Conservation (phyloP, 2,329 filamentous ascomycete species). For the Colletotrichum scovillei region DNA sequence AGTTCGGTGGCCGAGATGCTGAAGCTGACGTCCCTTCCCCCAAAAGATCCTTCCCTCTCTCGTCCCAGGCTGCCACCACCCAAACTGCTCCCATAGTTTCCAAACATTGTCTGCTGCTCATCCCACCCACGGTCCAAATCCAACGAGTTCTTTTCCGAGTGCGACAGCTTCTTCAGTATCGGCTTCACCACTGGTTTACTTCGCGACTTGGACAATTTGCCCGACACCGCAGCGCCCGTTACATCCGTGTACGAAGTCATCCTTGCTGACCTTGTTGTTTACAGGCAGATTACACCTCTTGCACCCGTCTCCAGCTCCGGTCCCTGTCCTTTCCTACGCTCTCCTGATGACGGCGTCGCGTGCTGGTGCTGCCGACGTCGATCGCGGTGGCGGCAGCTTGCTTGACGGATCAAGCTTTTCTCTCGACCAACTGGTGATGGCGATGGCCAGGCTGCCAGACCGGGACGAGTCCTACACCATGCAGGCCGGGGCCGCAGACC, state of each 20-base stretch:
- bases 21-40: slow-evolving; percentile 58
- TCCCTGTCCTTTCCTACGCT: not conserved
- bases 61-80: slow-evolving; percentile 42
- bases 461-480: slow-evolving; percentile 29
- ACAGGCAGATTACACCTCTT: not conserved
- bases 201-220: slow-evolving; percentile 58
- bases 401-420: slow-evolving; percentile 3
- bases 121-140: slow-evolving; percentile 66
- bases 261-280: not conserved
- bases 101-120: slow-evolving; percentile 33
- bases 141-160: slow-evolving; percentile 73
- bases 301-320: not conserved
- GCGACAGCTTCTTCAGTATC: slow-evolving; percentile 69
- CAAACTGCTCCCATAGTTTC: slow-evolving; percentile 35
- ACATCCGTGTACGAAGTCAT: slow-evolving; percentile 52
- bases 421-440: slow-evolving; percentile 24
- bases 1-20: slow-evolving; percentile 51
- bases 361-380: not conserved
- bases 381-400: not conserved
- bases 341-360: not conserved
- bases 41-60: slow-evolving; percentile 37
- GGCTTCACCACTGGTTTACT: slow-evolving; percentile 66
- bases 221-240: slow-evolving; percentile 42
- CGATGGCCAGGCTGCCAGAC: slow-evolving; percentile 30
- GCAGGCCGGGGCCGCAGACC: slow-evolving; percentile 29